A percentile compares a stretch with the other conserved stretches of the same genome.
phyloP scores from a whole-genome alignment of 2,329 filamentous ascomycete species.

The Fusarium denticulatum region DNA sequence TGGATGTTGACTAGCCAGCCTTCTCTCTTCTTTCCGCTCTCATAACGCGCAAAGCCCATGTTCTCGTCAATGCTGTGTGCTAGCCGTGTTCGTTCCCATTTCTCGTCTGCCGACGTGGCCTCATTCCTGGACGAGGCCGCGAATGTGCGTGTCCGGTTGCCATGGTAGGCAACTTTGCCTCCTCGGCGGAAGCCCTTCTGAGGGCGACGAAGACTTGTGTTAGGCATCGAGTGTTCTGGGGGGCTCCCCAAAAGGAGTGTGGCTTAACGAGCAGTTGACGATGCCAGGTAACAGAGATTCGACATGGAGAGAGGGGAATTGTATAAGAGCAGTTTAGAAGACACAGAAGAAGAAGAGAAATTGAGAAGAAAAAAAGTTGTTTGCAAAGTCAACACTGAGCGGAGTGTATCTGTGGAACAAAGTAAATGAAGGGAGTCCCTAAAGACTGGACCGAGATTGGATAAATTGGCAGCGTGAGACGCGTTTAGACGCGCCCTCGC shows the following conservation, averaged over 20 bases:
- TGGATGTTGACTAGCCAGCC: slow-evolving; percentile 98
- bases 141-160: slow-evolving; percentile 78
- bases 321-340: background rate
- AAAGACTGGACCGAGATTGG: slow-evolving; percentile 43
- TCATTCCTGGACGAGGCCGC: slow-evolving; percentile 82
- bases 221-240: slow-evolving; percentile 59
- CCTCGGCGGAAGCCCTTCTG: slow-evolving; percentile 75
- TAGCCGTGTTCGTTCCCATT: slow-evolving; percentile 83
- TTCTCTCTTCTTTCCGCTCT: slow-evolving; percentile 81
- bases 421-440: slow-evolving; percentile 31
- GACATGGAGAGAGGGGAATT: slow-evolving; percentile 26
- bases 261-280: slow-evolving; percentile 34
- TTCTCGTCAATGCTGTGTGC: slow-evolving; percentile 91
- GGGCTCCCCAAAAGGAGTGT: slow-evolving; percentile 30
- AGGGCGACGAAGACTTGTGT: slow-evolving; percentile 67
- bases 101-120: slow-evolving; percentile 91
- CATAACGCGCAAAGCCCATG: slow-evolving; percentile 93
- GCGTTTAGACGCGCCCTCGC: slow-evolving; percentile 48
- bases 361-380: slow-evolving; percentile 13
- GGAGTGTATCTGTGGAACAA: slow-evolving; percentile 37
- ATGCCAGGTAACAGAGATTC: slow-evolving; percentile 10
- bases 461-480: slow-evolving; percentile 41
- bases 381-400: slow-evolving; percentile 37
- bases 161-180: slow-evolving; percentile 76
- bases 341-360: slow-evolving; percentile 6